Evolutionary conservation across 2,329 filamentous ascomycete genomes (phyloP), one percentile per base, ranked within the genome.

Genomic region (Chaetomium strumarium): DNA sequence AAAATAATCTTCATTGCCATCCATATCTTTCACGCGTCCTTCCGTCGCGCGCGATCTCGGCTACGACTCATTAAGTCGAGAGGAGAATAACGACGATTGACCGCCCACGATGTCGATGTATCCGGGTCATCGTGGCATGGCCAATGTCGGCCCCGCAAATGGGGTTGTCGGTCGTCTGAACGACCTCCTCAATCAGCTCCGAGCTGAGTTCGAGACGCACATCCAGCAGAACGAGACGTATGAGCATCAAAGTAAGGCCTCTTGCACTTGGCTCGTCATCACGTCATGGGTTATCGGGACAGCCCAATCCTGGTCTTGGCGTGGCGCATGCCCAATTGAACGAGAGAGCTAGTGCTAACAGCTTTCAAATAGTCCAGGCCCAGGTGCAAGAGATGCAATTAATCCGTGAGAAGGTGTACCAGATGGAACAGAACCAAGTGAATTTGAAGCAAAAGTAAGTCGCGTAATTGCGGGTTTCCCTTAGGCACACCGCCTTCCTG

Each of bases 351-450:
- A 14, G 37, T 19, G 31, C 59, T 62, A 52, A 62, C 59, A 10
- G 12, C 16, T 14, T 14, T 36, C 39, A 43, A n/a, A 29, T 34
- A 56, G 93, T 97, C 67, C 84, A 88, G 53, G 82, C 84, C 46
- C 93, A 99, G 69, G 86, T 96, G 59, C 86, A 92, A 65, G 93
- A 99, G 73, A 93, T 97, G 80, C 89, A 96, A 68, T 81, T 96
- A 65, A 90, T 99, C 46, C 81, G 91, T 58, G 86, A 91, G 67
- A 96, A 96, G 72, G 89, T 99, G 55, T 96, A 90, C 66, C 83
- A 88, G 63, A 83, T 99, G 69, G 93, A 99, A 70, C 90, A 95
- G 68, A 83, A 85, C 45, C 93, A 97, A 66, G 79, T 92, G 64
- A 83, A 81, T 49, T 83, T 96, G 66, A 97, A 97, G 76, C 80